Conservation (phyloP, 768 basidiomycete genomes). For the Collybiopsis luxurians region DNA sequence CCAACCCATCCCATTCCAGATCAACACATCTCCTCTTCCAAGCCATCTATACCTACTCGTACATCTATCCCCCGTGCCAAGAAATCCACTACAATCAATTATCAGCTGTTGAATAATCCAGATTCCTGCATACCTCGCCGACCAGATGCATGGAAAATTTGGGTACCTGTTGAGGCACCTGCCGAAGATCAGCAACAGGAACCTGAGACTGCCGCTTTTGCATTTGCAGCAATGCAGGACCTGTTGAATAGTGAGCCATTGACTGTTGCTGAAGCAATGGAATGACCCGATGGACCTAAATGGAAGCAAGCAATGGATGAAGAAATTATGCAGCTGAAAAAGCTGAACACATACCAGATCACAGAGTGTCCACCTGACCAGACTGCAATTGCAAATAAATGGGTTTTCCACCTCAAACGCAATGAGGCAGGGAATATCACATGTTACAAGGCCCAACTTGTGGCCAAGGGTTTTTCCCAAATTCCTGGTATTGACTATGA, state of each 20-base stretch:
- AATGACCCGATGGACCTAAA: slow-evolving; percentile 15
- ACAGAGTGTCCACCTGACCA: neutral
- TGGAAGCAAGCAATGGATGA: slow-evolving; percentile 23
- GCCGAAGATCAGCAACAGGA: neutral
- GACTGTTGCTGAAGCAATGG: slow-evolving; percentile 9
- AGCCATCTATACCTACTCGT: neutral
- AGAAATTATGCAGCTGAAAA: slow-evolving; percentile 13
- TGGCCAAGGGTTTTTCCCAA: slow-evolving; percentile 22
- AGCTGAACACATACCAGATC: neutral
- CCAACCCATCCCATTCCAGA: too few species aligned
- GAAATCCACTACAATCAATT: neutral
- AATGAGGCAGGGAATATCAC: neutral
- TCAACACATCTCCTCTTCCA: too few species aligned
- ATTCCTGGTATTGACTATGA: slow-evolving; percentile 27
- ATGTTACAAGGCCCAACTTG: slow-evolving; percentile 19
- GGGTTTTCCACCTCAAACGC: neutral
- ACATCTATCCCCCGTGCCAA: neutral
- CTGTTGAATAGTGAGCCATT: neutral
- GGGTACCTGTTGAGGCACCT: too few species aligned
- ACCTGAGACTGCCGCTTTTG: neutral
- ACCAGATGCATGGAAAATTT: neutral
- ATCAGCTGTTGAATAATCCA: neutral
- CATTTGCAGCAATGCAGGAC: neutral
- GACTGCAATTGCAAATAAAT: too few species aligned
- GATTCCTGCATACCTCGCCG: neutral